A percentile compares a stretch with the other conserved stretches of the same genome.
These are phyloP conservation scores for Mercurialis annua DNA, from an alignment of 345 rosid species.

Conservation along the genomic window DNA sequence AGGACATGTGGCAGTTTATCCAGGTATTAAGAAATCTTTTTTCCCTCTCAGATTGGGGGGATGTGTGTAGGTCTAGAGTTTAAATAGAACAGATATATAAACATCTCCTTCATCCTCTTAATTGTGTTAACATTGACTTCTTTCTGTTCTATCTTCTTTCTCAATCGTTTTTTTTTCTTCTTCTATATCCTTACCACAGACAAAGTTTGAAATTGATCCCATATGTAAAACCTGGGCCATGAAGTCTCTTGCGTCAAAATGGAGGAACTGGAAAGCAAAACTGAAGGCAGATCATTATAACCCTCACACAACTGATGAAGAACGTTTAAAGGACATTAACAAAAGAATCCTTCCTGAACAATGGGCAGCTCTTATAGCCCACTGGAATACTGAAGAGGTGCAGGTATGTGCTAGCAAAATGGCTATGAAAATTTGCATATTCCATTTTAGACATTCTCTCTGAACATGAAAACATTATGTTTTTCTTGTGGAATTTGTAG, in stretches of 20 bases:
- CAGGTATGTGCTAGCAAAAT: slow-evolving; percentile 23
- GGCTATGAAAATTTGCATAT: neutral
- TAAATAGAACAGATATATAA: neutral
- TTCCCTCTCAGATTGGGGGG: neutral
- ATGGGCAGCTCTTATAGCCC: slow-evolving; percentile 32
- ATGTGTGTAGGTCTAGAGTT: neutral
- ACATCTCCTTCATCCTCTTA: neutral
- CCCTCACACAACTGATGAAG: slow-evolving; percentile 37
- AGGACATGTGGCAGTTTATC: slow-evolving; percentile 34
- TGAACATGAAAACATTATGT: neutral
- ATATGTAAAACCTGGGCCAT: slow-evolving; percentile 29
- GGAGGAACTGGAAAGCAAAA: slow-evolving; percentile 40
- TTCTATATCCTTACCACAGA: slow-evolving; percentile 14
- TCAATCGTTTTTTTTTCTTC: neutral
- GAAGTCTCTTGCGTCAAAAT: slow-evolving; percentile 30
- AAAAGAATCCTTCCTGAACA: slow-evolving; percentile 37
- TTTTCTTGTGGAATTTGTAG: slow-evolving; percentile 21
- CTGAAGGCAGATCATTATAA: slow-evolving; percentile 31
- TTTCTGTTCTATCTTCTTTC: neutral
- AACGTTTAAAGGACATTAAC: slow-evolving; percentile 28
- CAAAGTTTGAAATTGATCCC: slow-evolving; percentile 34
- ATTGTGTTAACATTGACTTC: neutral
- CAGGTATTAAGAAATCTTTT: slow-evolving; percentile 26
- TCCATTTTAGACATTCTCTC: neutral
- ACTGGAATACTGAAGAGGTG: slow-evolving; percentile 36